Evolutionary conservation across 208 protist genomes (phyloP).

Genomic region (Angomonas desouzai): DNA sequence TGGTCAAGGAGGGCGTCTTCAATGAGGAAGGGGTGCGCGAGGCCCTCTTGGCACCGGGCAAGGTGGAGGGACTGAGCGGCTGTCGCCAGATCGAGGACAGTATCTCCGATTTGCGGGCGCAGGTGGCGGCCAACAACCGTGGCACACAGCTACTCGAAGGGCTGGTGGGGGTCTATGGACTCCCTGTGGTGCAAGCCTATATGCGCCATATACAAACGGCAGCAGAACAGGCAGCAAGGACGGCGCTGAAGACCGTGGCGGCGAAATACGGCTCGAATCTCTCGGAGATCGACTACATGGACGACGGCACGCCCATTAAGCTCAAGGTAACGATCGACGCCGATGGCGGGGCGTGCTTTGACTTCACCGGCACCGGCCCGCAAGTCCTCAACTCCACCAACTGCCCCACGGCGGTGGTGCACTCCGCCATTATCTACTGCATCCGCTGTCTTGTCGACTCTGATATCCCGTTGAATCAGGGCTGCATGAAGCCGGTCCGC

Average conservation of each 20-base stretch:
- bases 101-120: constrained; percentile 90
- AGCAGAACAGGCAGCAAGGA: constrained; percentile 86
- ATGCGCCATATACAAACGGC: constrained; percentile 93
- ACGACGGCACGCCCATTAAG: constrained; percentile 91
- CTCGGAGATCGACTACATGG: constrained; percentile 87
- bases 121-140: constrained; percentile 92
- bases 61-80: constrained; percentile 56
- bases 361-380: constrained; percentile 89
- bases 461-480: constrained; percentile 95
- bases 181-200: constrained; percentile 91
- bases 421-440: constrained; percentile 93
- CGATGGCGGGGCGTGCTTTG: constrained; percentile 79
- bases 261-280: constrained; percentile 31
- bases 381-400: constrained; percentile 93
- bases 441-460: constrained; percentile 91
- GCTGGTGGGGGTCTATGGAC: constrained; percentile 82
- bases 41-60: constrained; percentile 71
- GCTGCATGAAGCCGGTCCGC: constrained; percentile 86
- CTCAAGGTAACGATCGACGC: constrained; percentile 79
- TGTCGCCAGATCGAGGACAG: constrained; percentile 90
- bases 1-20: constrained; percentile 85
- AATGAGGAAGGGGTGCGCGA: constrained; percentile 85
- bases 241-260: constrained; percentile 77
- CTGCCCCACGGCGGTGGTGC: constrained; percentile 87
- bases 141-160: constrained; percentile 87